phyloP scores from a whole-genome alignment of 192 early-diverging fungal species.

The Coemansia sp. region DNA sequence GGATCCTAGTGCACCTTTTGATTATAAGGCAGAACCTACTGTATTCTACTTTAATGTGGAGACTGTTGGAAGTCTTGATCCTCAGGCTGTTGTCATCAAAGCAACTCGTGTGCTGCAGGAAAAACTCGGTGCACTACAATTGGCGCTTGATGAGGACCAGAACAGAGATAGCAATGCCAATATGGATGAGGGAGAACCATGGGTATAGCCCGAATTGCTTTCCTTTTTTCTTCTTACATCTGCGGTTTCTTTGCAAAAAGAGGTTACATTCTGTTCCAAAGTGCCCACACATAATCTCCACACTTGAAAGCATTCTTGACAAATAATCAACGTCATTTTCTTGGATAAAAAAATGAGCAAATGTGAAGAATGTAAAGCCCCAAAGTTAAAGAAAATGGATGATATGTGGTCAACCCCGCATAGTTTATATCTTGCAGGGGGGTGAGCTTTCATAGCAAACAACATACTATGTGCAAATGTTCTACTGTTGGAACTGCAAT shows the following conservation, averaged over 20 bases:
- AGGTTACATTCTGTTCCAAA: background rate
- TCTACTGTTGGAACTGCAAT: background rate
- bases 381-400: background rate
- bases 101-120: conserved; percentile 72
- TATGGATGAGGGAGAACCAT: conserved; percentile 46
- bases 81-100: conserved; percentile 67
- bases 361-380: background rate
- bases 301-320: background rate
- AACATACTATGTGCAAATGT: background rate
- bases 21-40: conserved; percentile 78
- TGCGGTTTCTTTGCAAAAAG: background rate
- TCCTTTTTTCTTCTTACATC: conserved; percentile 4
- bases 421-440: background rate
- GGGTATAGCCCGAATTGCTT: conserved; percentile 23
- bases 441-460: background rate
- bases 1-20: conserved; percentile 59
- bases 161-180: conserved; percentile 32
- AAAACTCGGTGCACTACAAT: conserved; percentile 69
- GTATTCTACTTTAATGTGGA: conserved; percentile 77
- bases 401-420: background rate
- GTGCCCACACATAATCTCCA: background rate
- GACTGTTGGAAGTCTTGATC: conserved; percentile 74
- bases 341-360: background rate
- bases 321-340: background rate
- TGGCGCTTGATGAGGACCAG: conserved; percentile 58